phyloP scores from a whole-genome alignment of 2,329 filamentous ascomycete genomes.

The Exophiala dermatitidis region DNA sequence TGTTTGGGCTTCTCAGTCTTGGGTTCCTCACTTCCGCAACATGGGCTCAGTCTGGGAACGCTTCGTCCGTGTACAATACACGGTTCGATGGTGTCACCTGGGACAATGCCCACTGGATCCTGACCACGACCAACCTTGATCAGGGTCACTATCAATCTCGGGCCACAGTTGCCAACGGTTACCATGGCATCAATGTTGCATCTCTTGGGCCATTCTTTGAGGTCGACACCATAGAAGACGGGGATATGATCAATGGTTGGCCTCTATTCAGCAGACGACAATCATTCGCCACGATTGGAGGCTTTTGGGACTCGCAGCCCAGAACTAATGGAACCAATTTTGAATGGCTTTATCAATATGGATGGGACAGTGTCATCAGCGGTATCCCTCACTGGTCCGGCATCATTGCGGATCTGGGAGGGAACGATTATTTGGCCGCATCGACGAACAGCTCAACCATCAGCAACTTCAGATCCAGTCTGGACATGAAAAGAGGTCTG shows the following conservation, averaged over 20 bases:
- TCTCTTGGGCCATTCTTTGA: slow-evolving; percentile 60
- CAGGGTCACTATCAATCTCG: slow-evolving; percentile 56
- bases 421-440: slow-evolving; percentile 52
- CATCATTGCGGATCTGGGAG: slow-evolving; percentile 50
- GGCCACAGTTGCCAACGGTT: slow-evolving; percentile 56
- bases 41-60: slow-evolving; percentile 14
- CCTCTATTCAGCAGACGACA: slow-evolving; percentile 58
- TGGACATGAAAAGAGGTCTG: slow-evolving; percentile 57
- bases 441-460: slow-evolving; percentile 54
- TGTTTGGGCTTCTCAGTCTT: slow-evolving; percentile 1
- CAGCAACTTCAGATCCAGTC: slow-evolving; percentile 52
- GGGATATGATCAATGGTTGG: slow-evolving; percentile 58
- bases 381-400: slow-evolving; percentile 64
- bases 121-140: slow-evolving; percentile 48
- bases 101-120: slow-evolving; percentile 52
- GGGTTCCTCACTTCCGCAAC: slow-evolving; percentile 2
- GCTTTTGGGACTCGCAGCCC: slow-evolving; percentile 58
- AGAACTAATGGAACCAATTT: slow-evolving; percentile 57
- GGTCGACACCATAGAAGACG: slow-evolving; percentile 44
- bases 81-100: slow-evolving; percentile 49
- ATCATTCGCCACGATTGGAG: slow-evolving; percentile 60
- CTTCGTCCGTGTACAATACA: slow-evolving; percentile 39
- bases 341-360: slow-evolving; percentile 61
- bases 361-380: slow-evolving; percentile 62
- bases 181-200: slow-evolving; percentile 57